These are phyloP conservation scores for Selaginella moellendorffii DNA, from an alignment of 75 land plant genomes.

Conservation along the genomic window DNA sequence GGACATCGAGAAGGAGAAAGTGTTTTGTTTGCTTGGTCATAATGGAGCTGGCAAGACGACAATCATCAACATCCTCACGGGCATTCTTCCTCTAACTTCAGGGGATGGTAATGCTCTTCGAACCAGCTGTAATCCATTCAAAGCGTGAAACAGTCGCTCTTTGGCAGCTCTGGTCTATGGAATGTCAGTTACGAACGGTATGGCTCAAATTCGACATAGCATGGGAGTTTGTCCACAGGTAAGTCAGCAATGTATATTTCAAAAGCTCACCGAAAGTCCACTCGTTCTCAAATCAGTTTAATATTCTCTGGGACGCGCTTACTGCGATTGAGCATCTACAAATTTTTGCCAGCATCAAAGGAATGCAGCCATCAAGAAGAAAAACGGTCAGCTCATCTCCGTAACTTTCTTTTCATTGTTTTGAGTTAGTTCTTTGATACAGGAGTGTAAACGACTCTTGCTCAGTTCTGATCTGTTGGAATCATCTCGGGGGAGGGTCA, in stretches of 20 bases:
- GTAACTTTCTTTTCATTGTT: not conserved
- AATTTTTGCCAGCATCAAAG: constrained; percentile 87
- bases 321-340: constrained; percentile 77
- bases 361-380: constrained; percentile 37
- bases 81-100: constrained; percentile 67
- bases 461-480: constrained; percentile 58
- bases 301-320: constrained; percentile 73
- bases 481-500: constrained; percentile 46
- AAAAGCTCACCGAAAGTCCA: too few relatives aligned
- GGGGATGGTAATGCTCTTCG: constrained; percentile 73
- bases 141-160: too few relatives aligned
- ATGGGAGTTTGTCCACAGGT: constrained; percentile 99
- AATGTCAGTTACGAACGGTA: constrained; percentile 56
- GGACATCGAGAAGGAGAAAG: constrained; percentile 73
- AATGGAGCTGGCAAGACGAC: constrained; percentile 99
- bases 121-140: too few relatives aligned
- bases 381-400: constrained; percentile 9
- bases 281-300: constrained; percentile 42
- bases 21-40: constrained; percentile 94
- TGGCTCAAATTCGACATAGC: constrained; percentile 59
- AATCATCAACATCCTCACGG: constrained; percentile 83
- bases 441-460: constrained; percentile 52
- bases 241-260: not conserved
- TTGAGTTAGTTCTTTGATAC: constrained; percentile 8
- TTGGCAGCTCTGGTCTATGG: constrained; percentile 96